A percentile compares a stretch with the other conserved stretches of the same genome.
Conservation (phyloP, 345 rosid genomes). For the Conringia planisiliqua region DNA sequence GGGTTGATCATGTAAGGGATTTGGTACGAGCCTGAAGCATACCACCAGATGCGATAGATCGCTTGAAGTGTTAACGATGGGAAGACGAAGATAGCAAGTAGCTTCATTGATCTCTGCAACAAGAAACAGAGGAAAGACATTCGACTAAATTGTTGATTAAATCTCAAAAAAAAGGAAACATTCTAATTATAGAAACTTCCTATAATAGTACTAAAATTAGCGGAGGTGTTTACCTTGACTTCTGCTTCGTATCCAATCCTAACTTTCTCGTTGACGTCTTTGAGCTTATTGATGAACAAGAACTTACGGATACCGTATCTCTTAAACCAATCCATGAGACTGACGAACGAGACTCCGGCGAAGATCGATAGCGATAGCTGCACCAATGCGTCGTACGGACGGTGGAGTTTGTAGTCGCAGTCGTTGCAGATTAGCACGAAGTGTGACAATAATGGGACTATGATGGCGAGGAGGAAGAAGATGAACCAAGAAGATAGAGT, state of each 20-base stretch:
- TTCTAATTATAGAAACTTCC: too few species aligned
- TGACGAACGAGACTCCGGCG: constrained; percentile 57
- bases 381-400: constrained; percentile 68
- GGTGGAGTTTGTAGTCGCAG: constrained; percentile 52
- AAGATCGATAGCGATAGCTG: constrained; percentile 68
- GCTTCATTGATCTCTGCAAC: constrained; percentile 65
- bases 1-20: constrained; percentile 57
- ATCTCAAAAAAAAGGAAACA: too few species aligned
- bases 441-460: constrained; percentile 65
- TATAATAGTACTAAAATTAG: too few species aligned
- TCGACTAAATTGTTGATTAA: too few species aligned
- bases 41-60: constrained; percentile 86
- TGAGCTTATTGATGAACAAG: constrained; percentile 65
- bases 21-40: constrained; percentile 47
- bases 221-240: constrained; percentile 39
- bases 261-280: constrained; percentile 50
- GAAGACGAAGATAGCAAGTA: constrained; percentile 55
- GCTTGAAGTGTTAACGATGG: constrained; percentile 59
- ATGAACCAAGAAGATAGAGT: constrained; percentile 58
- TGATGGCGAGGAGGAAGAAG: constrained; percentile 57
- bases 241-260: constrained; percentile 52
- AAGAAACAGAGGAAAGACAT: constrained; percentile 5
- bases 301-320: constrained; percentile 59
- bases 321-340: constrained; percentile 58
- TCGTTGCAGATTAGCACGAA: constrained; percentile 49